phyloP scores from a whole-genome alignment of 2,329 filamentous ascomycete genomes.

The Didymella glomerata region DNA sequence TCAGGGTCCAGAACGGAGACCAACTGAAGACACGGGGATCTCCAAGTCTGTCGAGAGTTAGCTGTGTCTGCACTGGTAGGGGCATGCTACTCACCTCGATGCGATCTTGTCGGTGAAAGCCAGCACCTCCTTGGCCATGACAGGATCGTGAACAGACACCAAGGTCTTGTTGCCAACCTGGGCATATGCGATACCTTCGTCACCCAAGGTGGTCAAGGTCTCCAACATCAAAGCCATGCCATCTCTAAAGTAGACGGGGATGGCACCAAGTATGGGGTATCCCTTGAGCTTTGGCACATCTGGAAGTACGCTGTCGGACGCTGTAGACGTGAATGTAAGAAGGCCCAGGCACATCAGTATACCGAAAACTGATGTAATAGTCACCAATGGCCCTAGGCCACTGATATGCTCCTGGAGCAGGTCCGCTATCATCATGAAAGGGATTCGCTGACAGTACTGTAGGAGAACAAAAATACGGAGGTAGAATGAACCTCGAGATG shows the following conservation, averaged over 20 bases:
- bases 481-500: no score
- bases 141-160: constrained; percentile 14
- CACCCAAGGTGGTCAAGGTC: constrained; percentile 1
- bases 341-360: constrained; percentile 1
- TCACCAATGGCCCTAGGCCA: background rate
- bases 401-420: background rate
- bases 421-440: background rate
- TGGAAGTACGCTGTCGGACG: constrained; percentile 1
- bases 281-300: constrained; percentile 7
- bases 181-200: constrained; percentile 14
- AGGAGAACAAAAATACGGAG: no score
- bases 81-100: background rate
- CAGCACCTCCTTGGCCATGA: constrained; percentile 8
- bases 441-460: background rate
- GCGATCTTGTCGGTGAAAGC: constrained; percentile 13
- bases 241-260: constrained; percentile 14
- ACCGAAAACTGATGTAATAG: background rate
- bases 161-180: constrained; percentile 12
- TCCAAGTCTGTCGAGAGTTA: background rate
- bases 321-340: background rate
- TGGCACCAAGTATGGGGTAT: constrained; percentile 11
- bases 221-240: constrained; percentile 13
- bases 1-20: constrained; percentile 18
- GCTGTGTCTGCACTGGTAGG: background rate
- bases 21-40: constrained; percentile 13